Evolutionary conservation across 192 early-diverging fungal species (phyloP).

Genomic region (Glomus cerebriforme): DNA sequence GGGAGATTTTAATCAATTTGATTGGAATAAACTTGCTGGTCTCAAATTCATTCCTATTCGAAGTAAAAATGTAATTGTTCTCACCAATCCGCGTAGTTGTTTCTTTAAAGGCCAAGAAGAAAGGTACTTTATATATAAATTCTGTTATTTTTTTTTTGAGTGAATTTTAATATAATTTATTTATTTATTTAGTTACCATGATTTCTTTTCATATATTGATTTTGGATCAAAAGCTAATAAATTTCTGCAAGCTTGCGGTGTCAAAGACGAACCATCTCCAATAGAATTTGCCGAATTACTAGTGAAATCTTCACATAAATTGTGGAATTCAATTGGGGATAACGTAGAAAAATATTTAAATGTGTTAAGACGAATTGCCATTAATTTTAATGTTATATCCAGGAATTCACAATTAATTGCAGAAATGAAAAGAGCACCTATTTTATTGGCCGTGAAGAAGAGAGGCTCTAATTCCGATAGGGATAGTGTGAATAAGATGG

Average conservation of each 20-base stretch:
- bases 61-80: not conserved
- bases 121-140: not conserved
- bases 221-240: conserved; percentile 72
- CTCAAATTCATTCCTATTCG: conserved; percentile 67
- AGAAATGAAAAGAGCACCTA: conserved; percentile 63
- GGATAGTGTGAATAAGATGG: conserved; percentile 36
- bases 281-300: conserved; percentile 70
- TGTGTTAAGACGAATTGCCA: conserved; percentile 72
- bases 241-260: conserved; percentile 83
- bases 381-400: conserved; percentile 54
- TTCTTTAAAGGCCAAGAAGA: not conserved
- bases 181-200: conserved; percentile 42
- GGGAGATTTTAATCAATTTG: conserved; percentile 52
- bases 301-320: conserved; percentile 56
- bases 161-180: not conserved
- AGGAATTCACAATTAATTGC: conserved; percentile 44
- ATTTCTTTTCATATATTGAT: conserved; percentile 64
- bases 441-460: conserved; percentile 54
- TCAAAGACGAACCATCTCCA: conserved; percentile 76
- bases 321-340: conserved; percentile 54
- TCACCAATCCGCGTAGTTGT: too few species aligned
- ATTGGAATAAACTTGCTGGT: conserved; percentile 56
- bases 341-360: conserved; percentile 67
- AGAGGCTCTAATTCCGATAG: conserved; percentile 33
- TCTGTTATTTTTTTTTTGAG: conserved; percentile 39